These are phyloP conservation scores for Austroboletus novae-zelandiae DNA, from an alignment of 1,284 basidiomycete genomes.

Conservation along the genomic window DNA sequence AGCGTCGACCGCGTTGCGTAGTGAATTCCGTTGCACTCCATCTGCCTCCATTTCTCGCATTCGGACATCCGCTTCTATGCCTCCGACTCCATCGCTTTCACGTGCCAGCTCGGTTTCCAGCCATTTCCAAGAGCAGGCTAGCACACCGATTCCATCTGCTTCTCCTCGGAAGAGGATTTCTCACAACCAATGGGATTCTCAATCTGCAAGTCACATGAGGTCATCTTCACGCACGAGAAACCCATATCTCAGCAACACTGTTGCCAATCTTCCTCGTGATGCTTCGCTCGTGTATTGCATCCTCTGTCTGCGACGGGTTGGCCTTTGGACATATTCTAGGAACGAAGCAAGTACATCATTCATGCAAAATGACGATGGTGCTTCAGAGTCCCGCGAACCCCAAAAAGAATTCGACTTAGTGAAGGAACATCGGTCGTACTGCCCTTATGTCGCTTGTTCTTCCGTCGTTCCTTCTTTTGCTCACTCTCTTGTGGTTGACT, in stretches of 20 bases:
- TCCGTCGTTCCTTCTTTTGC: slow-evolving; percentile 61
- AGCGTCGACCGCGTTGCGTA: slow-evolving; percentile 38
- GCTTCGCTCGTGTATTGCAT: slow-evolving; percentile 58
- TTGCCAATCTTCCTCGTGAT: slow-evolving; percentile 30
- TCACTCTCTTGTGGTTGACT: slow-evolving; percentile 25
- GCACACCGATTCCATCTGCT: slow-evolving; percentile 13
- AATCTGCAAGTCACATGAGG: slow-evolving; percentile 14
- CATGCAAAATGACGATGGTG: slow-evolving; percentile 7
- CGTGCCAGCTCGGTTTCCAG: slow-evolving; percentile 46
- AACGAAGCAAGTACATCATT: slow-evolving; percentile 15
- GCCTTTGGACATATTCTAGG: slow-evolving; percentile 68
- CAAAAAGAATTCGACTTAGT: slow-evolving; percentile 66
- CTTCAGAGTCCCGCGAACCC: slow-evolving; percentile 31
- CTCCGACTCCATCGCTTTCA: slow-evolving; percentile 41
- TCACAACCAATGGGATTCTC: slow-evolving; percentile 6
- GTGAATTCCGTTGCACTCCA: slow-evolving; percentile 35
- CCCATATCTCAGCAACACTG: neutral
- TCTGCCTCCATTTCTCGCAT: slow-evolving; percentile 38
- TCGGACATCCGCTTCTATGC: slow-evolving; percentile 36
- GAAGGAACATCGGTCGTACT: slow-evolving; percentile 78
- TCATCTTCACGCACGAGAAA: slow-evolving; percentile 18
- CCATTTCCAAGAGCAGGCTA: slow-evolving; percentile 13
- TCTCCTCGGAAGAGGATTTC: slow-evolving; percentile 20
- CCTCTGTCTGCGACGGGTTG: slow-evolving; percentile 72
- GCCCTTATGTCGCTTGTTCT: slow-evolving; percentile 73